Evolutionary conservation across 2,329 filamentous ascomycete species (phyloP), one percentile per base, ranked within the genome.

Genomic region (Cyphellophora attinorum): DNA sequence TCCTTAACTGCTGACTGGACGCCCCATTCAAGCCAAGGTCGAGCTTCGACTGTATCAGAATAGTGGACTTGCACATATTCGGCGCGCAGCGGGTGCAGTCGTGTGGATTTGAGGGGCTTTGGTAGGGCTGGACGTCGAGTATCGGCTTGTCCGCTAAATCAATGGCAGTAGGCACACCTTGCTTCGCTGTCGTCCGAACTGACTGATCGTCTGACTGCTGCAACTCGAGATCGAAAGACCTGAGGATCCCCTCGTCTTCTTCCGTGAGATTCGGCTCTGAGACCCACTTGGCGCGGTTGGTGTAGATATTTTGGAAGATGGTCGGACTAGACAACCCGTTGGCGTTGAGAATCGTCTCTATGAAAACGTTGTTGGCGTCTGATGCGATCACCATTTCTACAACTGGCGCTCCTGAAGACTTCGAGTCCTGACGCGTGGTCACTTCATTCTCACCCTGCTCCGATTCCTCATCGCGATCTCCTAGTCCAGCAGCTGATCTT

Each of bases 341-440:
- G 17, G 12, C 23, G 14, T 35, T 21, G 4, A 39, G n/a, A 11
- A 31, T 39, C 29, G 19, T 33, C 13, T 36, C 25, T 18, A 39
- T 33, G 18, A 35, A 21, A 17, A 39, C 23, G 10, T 32, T 36
- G 23, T 39, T 39, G 33, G 34, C 29, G 13, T 33, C 37, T 10
- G 37, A 33, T 11, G 34, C 33, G 16, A 39, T 35, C 8, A 23
- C 33, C 14, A 35, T 18, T 14, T 35, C 17, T 6, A 34, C 10
- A 15, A 27, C 27, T 14, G 30, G 29, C 4, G 11, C 33, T 13
- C 25, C 13, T 6, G 11, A 15, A 5, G 27, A 5, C n/a, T n/a
- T n/a, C n/a, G n/a, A n/a, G n/a, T n/a, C n/a, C n/a, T n/a, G n/a
- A n/a, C n/a, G n/a, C n/a, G n/a, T n/a, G n/a, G n/a, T n/a, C n/a